Conservation (phyloP, 257 asterid genomes). For the Cruciata laevipes region DNA sequence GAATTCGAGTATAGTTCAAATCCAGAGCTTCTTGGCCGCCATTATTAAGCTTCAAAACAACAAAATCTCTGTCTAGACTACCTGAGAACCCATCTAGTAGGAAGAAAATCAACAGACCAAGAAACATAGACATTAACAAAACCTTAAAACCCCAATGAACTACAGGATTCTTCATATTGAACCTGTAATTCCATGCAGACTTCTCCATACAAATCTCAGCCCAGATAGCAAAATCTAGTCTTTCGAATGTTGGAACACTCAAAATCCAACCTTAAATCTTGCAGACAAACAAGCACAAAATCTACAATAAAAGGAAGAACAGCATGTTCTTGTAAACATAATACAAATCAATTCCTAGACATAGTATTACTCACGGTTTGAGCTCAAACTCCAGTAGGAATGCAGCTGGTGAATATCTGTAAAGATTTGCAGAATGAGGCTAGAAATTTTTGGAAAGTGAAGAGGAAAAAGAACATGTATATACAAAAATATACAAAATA, state of each 20-base stretch:
- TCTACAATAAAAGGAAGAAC: neutral
- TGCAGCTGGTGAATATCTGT: neutral
- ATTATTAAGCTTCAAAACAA: slow-evolving; percentile 29
- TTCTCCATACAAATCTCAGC: slow-evolving; percentile 30
- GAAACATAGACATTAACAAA: slow-evolving; percentile 37
- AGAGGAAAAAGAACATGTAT: neutral
- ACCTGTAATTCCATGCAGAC: slow-evolving; percentile 42
- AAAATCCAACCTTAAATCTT: slow-evolving; percentile 10
- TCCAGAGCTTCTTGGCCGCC: slow-evolving; percentile 22
- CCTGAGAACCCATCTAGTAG: slow-evolving; percentile 29
- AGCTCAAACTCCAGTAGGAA: slow-evolving; percentile 15
- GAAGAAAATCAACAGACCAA: slow-evolving; percentile 53
- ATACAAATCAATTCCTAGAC: neutral
- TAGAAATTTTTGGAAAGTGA: slow-evolving; percentile 6
- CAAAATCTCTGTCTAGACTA: slow-evolving; percentile 31
- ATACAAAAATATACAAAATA: neutral
- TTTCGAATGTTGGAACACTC: neutral
- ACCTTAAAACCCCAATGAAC: slow-evolving; percentile 59
- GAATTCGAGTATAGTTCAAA: slow-evolving; percentile 21
- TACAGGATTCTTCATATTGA: slow-evolving; percentile 27
- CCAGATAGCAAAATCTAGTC: slow-evolving; percentile 9
- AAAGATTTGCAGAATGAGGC: neutral
- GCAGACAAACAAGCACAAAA: slow-evolving; percentile 25
- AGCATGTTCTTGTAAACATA: slow-evolving; percentile 14
- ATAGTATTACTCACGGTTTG: slow-evolving; percentile 18